These are phyloP conservation scores for Meyerozyma guilliermondii DNA, from an alignment of 1,139 yeast genomes.

Conservation along the genomic window DNA sequence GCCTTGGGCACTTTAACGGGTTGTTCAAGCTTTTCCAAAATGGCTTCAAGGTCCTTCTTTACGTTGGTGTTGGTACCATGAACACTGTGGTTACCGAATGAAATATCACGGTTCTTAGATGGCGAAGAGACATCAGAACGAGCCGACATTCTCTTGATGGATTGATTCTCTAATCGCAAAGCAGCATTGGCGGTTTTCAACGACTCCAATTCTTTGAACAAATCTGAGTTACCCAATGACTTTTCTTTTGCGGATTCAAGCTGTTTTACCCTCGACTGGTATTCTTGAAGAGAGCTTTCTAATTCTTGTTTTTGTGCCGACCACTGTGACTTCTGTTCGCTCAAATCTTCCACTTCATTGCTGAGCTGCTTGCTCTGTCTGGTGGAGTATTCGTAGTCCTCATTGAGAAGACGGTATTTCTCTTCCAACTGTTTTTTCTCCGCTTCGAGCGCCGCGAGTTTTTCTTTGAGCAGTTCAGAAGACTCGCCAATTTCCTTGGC, in stretches of 20 bases:
- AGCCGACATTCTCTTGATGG: constrained; percentile 19
- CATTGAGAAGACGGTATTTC: constrained; percentile 15
- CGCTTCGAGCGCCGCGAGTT: neutral
- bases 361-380: constrained; percentile 20
- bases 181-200: constrained; percentile 29
- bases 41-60: constrained; percentile 17
- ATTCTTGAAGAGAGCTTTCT: constrained; percentile 4
- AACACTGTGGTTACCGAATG: neutral
- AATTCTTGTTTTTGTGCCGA: constrained; percentile 1
- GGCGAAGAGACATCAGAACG: constrained; percentile 12
- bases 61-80: constrained; percentile 5
- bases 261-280: neutral
- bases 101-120: constrained; percentile 10
- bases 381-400: constrained; percentile 18
- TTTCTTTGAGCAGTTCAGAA: neutral
- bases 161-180: constrained; percentile 36
- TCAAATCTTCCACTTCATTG: constrained; percentile 19
- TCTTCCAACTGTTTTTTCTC: constrained; percentile 1
- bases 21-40: constrained; percentile 26
- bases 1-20: constrained; percentile 19
- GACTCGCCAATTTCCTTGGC: neutral
- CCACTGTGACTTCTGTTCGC: constrained; percentile 11
- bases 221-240: neutral
- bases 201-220: constrained; percentile 10
- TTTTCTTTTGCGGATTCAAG: neutral